Percentiles rank a stretch among this genome's conserved stretches.
phyloP scores from a whole-genome alignment of 2,329 filamentous ascomycete genomes.

The Chrysoporthe cubensis region DNA sequence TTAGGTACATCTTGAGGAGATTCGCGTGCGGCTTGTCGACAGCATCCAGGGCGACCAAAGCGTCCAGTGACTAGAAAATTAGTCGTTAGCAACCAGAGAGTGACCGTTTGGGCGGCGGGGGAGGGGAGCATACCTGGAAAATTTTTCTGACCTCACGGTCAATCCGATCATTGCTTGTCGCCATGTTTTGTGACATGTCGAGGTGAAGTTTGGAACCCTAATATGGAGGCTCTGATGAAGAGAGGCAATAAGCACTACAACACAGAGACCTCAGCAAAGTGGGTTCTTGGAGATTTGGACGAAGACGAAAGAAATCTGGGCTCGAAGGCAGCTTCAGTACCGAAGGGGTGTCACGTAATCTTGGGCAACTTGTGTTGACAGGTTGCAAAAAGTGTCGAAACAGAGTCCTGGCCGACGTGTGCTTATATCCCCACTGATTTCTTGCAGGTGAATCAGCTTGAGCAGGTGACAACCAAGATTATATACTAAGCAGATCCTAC shows the following conservation, averaged over 20 bases:
- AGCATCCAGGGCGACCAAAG: not conserved
- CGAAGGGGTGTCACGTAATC: not conserved
- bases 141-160: not conserved
- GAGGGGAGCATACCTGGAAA: not conserved
- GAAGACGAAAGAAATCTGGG: not conserved
- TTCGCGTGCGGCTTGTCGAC: not conserved
- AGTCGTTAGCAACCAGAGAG: not conserved
- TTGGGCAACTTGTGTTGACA: not conserved
- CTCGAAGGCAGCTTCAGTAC: not conserved
- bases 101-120: too few relatives aligned
- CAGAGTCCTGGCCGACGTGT: not conserved
- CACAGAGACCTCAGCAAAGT: too few relatives aligned
- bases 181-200: not conserved
- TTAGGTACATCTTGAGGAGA: not conserved
- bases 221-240: too few relatives aligned
- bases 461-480: too few relatives aligned
- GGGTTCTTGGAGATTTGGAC: not conserved
- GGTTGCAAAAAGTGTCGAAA: not conserved
- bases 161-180: not conserved
- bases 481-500: too few relatives aligned
- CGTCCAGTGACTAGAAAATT: not conserved
- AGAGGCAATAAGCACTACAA: too few relatives aligned
- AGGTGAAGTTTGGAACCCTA: not conserved
- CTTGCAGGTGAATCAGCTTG: too few relatives aligned
- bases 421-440: too few relatives aligned